These are phyloP conservation scores for Eustoma russellianum DNA, from an alignment of 257 asterid genomes.

Conservation along the genomic window DNA sequence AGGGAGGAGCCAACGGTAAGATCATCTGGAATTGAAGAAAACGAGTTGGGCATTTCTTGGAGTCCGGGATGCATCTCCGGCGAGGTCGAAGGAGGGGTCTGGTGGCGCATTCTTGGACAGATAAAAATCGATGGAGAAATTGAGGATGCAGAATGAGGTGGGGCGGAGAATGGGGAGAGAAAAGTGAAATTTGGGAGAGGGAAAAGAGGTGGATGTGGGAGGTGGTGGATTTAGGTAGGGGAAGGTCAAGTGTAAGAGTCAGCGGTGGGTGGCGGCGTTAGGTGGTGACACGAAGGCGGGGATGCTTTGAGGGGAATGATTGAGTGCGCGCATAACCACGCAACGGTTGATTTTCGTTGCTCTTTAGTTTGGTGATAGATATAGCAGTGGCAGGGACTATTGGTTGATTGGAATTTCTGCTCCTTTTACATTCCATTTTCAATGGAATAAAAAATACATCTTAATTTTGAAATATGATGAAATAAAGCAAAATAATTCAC, in stretches of 20 bases:
- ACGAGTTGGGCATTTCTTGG: constrained; percentile 19
- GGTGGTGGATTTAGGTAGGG: constrained; percentile 2
- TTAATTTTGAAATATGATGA: too few relatives aligned
- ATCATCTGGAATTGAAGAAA: constrained; percentile 21
- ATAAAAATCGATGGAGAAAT: constrained; percentile 1
- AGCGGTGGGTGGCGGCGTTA: constrained; percentile 28
- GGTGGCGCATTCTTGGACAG: constrained; percentile 13
- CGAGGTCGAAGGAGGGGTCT: constrained; percentile 3
- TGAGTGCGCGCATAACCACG: neutral
- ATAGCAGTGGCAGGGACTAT: too few relatives aligned
- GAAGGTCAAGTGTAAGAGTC: constrained; percentile 28
- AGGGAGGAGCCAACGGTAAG: constrained; percentile 31
- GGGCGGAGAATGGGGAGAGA: neutral
- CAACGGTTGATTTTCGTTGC: too few relatives aligned
- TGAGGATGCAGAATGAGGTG: constrained; percentile 10
- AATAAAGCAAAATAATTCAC: too few relatives aligned
- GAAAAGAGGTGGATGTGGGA: constrained; percentile 13
- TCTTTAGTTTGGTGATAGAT: too few relatives aligned
- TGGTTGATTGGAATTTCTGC: too few relatives aligned
- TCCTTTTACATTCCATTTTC: too few relatives aligned
- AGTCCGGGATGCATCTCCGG: constrained; percentile 6
- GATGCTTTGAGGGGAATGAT: constrained; percentile 3
- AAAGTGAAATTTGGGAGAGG: neutral
- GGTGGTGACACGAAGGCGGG: constrained; percentile 43
- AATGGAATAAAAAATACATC: too few relatives aligned